These are phyloP conservation scores for Macadamia tetraphylla DNA, from an alignment of 164 flowering plant species.

Conservation along the genomic window DNA sequence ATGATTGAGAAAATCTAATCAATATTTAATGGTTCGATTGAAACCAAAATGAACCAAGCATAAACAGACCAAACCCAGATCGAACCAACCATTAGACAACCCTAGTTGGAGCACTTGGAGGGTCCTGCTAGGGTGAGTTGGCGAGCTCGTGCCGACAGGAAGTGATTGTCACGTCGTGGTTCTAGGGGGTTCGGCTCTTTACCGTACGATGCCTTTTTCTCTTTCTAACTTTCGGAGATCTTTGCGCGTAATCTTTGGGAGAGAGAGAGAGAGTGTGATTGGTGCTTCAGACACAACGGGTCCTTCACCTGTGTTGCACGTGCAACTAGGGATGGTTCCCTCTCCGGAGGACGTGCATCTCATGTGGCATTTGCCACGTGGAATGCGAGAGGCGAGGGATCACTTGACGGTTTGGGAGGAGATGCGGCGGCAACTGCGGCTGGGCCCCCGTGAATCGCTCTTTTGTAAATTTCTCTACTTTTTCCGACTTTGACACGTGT, in stretches of 20 bases:
- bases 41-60: too few species aligned
- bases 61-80: too few species aligned
- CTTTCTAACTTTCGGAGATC: background rate
- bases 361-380: background rate
- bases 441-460: too few species aligned
- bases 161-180: slow-evolving; percentile 3
- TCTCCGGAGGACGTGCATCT: background rate
- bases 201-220: background rate
- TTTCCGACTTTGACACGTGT: too few species aligned
- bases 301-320: background rate
- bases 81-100: too few species aligned
- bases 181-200: slow-evolving; percentile 1
- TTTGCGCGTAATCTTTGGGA: background rate
- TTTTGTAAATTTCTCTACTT: too few species aligned
- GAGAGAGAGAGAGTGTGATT: background rate
- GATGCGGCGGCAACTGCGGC: too few species aligned
- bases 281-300: background rate
- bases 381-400: too few species aligned
- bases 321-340: background rate
- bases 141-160: slow-evolving; percentile 26
- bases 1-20: too few species aligned
- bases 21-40: too few species aligned
- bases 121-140: slow-evolving; percentile 11
- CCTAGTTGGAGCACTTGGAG: too few species aligned
- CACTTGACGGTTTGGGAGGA: too few species aligned